Evolutionary conservation across 106 monocot genomes (phyloP), one percentile per base, ranked within the genome.

Genomic region (Acorus calamus): DNA sequence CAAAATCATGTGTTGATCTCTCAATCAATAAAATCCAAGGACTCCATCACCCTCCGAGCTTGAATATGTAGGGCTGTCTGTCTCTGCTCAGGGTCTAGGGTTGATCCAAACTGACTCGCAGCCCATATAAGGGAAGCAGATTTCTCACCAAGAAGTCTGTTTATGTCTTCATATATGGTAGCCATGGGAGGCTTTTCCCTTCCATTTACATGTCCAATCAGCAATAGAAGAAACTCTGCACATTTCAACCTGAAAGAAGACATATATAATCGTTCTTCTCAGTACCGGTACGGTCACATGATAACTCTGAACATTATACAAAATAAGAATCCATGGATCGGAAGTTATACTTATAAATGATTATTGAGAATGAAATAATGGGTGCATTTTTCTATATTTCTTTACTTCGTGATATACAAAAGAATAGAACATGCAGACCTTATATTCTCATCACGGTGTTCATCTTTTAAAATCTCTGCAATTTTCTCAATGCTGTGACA

Each of bases 81-180:
- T 14, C 88, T 85, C 61, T 92, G 77, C 55, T 99, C 88, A 2
- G 85, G 77, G 11, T 79, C 83, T 8, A 92, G 69, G 14, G 80
- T 92, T 13, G 98, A 83, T 7, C 88, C 92, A 51, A 92, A 99
- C 59, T 86, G 88, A 52, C 98, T 81, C 2, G 91, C 88, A 7
- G 85, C 88, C 88, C 98, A 92, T 56, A 99, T 76, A n/a, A 99
- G 72, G 45, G 92, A 88, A 11, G 98, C 87, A 47, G 83, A 86
- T 64, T 88, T 81, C 70, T 88, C 88, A 14, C 92, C 92, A 47
- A 92, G 66, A 44, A 86, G 75, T 61, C 50, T 53, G 8, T 69
- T 72, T 49, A 99, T 55, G 49, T 88, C 83, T 54, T 81, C 81
- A 45, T 88, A 74, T 74, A 92, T 85, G 8, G 66, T 79, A 57